These are phyloP conservation scores for Secale cereale DNA, from an alignment of 176 grass and related monocot genomes.

Conservation along the genomic window DNA sequence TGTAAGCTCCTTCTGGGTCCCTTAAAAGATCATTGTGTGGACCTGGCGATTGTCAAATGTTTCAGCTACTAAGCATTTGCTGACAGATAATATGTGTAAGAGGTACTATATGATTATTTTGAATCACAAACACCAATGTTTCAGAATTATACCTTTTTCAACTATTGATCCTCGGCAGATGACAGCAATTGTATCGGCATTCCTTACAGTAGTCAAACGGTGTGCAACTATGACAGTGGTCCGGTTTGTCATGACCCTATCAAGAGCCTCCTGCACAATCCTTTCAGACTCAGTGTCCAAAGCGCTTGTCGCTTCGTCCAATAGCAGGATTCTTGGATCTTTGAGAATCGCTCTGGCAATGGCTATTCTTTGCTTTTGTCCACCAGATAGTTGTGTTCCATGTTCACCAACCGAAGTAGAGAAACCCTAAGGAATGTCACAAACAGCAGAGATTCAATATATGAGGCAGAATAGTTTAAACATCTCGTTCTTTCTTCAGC, in stretches of 20 bases:
- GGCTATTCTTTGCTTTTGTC: constrained; percentile 84
- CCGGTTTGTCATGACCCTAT: constrained; percentile 60
- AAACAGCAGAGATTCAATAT: neutral
- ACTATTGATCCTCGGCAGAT: constrained; percentile 69
- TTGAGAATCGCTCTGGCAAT: constrained; percentile 86
- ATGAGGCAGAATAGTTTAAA: neutral
- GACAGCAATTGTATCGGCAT: constrained; percentile 65
- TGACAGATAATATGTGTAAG: neutral
- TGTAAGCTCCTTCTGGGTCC: constrained; percentile 68
- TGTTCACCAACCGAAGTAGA: constrained; percentile 69
- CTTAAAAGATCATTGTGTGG: constrained; percentile 56
- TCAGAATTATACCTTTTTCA: constrained; percentile 60
- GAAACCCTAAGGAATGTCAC: constrained; percentile 53
- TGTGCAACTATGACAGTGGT: constrained; percentile 80
- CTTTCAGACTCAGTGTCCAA: constrained; percentile 77
- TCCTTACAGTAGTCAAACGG: constrained; percentile 72
- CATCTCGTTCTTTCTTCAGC: neutral
- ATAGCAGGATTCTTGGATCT: constrained; percentile 72
- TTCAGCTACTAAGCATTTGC: neutral
- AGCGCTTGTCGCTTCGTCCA: constrained; percentile 87
- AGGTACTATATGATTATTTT: neutral
- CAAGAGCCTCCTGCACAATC: constrained; percentile 80
- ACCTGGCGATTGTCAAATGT: constrained; percentile 43
- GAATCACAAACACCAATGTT: neutral
- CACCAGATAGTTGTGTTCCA: constrained; percentile 80